Conservation (phyloP, 2,329 filamentous ascomycete genomes). For the Clathrospora elynae region DNA sequence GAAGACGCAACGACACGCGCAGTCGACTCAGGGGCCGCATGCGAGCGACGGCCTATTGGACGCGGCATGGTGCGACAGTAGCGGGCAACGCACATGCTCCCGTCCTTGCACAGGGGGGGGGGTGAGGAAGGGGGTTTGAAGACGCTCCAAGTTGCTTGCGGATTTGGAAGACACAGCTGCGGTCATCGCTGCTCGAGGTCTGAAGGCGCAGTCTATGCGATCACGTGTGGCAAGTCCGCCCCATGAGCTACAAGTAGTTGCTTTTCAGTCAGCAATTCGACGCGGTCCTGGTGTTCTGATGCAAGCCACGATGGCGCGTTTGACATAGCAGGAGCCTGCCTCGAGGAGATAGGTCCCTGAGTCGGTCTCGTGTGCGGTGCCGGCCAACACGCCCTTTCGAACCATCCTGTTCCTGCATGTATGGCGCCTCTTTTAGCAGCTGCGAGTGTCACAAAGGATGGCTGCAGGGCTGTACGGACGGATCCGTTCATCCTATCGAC, state of each 20-base stretch:
- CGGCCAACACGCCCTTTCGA: slow-evolving; percentile 27
- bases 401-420: slow-evolving; percentile 25
- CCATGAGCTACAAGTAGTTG: slow-evolving; percentile 9
- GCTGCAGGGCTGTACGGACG: background rate
- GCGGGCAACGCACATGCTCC: slow-evolving; percentile 37
- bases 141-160: background rate
- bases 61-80: slow-evolving; percentile 39
- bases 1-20: slow-evolving; percentile 31
- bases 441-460: slow-evolving; percentile 6
- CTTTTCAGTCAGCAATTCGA: slow-evolving; percentile 25
- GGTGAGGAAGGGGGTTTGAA: slow-evolving; percentile 7
- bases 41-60: slow-evolving; percentile 24
- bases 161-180: slow-evolving; percentile 1
- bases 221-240: background rate
- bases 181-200: slow-evolving; percentile 2
- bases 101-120: slow-evolving; percentile 27
- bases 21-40: slow-evolving; percentile 29
- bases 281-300: slow-evolving; percentile 18
- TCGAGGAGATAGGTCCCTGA: slow-evolving; percentile 24
- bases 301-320: slow-evolving; percentile 26
- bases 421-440: slow-evolving; percentile 13
- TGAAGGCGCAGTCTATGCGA: background rate
- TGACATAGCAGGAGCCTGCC: slow-evolving; percentile 18
- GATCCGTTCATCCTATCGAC: background rate
- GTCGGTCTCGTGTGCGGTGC: slow-evolving; percentile 19